phyloP scores from a whole-genome alignment of 345 rosid species.

The Balakata baccata region DNA sequence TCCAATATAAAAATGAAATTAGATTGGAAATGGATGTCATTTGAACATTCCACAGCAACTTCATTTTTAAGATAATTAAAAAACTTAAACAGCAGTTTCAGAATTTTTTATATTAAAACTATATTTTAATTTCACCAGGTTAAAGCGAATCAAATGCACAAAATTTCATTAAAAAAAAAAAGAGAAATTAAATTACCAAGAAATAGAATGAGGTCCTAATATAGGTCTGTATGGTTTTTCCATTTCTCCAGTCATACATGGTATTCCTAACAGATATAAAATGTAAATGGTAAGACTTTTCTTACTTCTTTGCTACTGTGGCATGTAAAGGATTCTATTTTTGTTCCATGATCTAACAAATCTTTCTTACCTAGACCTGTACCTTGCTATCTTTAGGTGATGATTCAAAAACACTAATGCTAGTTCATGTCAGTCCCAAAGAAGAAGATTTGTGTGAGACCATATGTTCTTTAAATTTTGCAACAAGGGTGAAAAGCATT shows the following conservation, averaged over 20 bases:
- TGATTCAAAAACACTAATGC: slow-evolving; percentile 81
- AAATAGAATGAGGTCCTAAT: neutral
- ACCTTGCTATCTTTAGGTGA: slow-evolving; percentile 41
- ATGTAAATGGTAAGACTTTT: neutral
- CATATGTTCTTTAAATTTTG: slow-evolving; percentile 69
- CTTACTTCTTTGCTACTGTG: neutral
- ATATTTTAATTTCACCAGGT: neutral
- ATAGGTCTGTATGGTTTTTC: neutral
- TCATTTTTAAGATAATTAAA: neutral
- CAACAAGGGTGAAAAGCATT: slow-evolving; percentile 59
- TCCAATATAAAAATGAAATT: neutral
- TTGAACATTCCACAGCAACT: neutral
- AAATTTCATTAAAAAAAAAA: neutral
- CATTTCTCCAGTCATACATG: neutral
- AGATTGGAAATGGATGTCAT: neutral
- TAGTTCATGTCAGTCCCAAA: slow-evolving; percentile 74
- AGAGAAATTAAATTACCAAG: neutral
- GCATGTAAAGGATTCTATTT: neutral
- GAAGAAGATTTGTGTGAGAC: slow-evolving; percentile 86
- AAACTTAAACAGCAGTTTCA: neutral
- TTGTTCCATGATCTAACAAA: neutral
- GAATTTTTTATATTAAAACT: neutral
- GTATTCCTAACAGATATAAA: neutral
- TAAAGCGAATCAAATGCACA: neutral
- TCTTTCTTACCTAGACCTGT: neutral